Conservation (phyloP, 208 protist species). For the Acanthamoeba triangularis region DNA sequence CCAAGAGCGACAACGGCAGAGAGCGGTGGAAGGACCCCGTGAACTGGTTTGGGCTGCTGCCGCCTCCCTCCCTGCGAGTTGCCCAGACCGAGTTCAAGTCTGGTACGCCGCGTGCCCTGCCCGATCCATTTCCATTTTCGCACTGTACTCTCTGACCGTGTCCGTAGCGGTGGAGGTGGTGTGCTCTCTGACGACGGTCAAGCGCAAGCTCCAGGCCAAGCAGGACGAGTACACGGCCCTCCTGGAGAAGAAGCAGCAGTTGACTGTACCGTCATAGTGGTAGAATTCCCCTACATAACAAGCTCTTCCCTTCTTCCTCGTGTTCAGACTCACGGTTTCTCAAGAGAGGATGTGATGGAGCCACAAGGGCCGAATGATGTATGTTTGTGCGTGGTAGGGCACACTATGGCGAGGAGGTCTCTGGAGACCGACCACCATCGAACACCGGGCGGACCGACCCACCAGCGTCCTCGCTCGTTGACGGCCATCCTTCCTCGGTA, state of each 20-base stretch:
- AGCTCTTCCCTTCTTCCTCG: not conserved
- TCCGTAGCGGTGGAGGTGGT: constrained; percentile 18
- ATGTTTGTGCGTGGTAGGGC: too few species aligned
- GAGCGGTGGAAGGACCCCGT: constrained; percentile 65
- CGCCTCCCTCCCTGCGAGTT: not conserved
- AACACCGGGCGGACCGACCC: too few species aligned
- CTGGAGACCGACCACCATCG: too few species aligned
- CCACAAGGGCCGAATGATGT: too few species aligned
- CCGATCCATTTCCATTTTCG: not conserved
- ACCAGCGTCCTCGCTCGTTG: not conserved
- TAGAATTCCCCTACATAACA: not conserved
- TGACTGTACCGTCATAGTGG: not conserved
- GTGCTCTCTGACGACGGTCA: constrained; percentile 42
- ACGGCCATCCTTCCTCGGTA: too few species aligned
- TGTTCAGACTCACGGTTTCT: too few species aligned
- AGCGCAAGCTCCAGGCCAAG: constrained; percentile 19
- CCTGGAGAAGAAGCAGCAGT: constrained; percentile 10
- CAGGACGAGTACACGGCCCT: not conserved
- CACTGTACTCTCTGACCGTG: not conserved
- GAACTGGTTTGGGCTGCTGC: constrained; percentile 58
- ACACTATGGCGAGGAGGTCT: too few species aligned
- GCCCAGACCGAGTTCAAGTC: constrained; percentile 53
- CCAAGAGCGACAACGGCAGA: not conserved
- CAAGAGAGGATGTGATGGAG: too few species aligned
- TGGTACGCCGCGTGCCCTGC: not conserved